Evolutionary conservation across 139 green algal genomes (phyloP), one percentile per base, ranked within the genome.

Genomic region (Chlorella sp.): DNA sequence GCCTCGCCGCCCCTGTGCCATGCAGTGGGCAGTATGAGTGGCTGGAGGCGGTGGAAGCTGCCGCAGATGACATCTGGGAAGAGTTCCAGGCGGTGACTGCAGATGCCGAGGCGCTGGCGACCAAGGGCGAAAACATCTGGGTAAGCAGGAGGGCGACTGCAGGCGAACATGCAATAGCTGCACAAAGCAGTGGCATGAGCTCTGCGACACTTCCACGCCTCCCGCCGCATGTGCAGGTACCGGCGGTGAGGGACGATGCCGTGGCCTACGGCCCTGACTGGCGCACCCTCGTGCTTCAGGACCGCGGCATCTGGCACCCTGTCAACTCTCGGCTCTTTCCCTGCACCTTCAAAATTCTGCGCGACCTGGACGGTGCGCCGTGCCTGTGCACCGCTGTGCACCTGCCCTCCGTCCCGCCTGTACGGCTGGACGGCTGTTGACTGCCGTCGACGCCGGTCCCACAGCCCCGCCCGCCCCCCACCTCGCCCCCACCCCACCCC

Each of bases 271-370:
- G 85, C 25, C 76, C 64, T 23, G 79, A 89, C 60, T 90, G 85
- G 85, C 75, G 84, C 40, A 90, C 85, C 11, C 75, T 90, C 43
- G 85, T 90, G 41, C 71, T 90, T 48, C 84, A 89, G 71, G 84
- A 90, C 64, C 65, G 84, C 0, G 80, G 84, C 19, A 40, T 60
- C 31, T 86, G 80, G 80, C 77, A 86, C 27, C 38, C 61, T 15
- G 41, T 53, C 48, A 86, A 86, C 36, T 68, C 33, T 1, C 46
- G 50, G 53, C 74, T 90, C 23, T 90, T 90, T 64, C 84, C 85
- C 21, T 66, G 73, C 27, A 90, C 85, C 1, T 74, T 59, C 8
- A 42, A 79, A 41, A 31, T 89, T 12, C 40, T 87, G 29, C 73
- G 82, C 23, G 38, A 79, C n/a, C 50, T 83, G n/a, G 41, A 83